Conservation (phyloP, 306 rosid genomes). For the Sicyos baderoa region DNA sequence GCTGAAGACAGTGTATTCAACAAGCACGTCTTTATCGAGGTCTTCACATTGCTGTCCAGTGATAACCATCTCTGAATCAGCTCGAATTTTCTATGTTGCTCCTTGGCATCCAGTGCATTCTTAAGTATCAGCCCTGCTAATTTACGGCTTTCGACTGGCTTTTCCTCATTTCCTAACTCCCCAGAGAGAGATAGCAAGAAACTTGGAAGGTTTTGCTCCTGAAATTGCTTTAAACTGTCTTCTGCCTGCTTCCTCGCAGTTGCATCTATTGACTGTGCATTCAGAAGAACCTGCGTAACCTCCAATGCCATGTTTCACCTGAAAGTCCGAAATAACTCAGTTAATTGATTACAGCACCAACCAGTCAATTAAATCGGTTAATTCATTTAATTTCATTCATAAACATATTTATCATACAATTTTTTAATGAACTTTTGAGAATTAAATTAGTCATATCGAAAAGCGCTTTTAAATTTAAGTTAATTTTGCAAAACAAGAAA, state of each 20-base stretch:
- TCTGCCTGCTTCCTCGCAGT: slow-evolving; percentile 68
- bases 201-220: slow-evolving; percentile 83
- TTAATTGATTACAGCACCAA: background rate
- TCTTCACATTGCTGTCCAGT: slow-evolving; percentile 45
- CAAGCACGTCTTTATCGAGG: slow-evolving; percentile 59
- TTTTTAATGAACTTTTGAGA: no score
- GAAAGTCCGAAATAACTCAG: background rate
- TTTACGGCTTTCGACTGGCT: slow-evolving; percentile 77
- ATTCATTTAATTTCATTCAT: no score
- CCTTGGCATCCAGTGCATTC: slow-evolving; percentile 86
- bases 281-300: slow-evolving; percentile 69
- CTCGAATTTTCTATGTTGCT: slow-evolving; percentile 65
- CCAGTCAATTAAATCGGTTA: no score
- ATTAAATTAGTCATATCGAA: no score
- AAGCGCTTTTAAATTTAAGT: no score
- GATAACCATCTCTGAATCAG: slow-evolving; percentile 77
- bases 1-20: slow-evolving; percentile 61
- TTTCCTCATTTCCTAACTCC: slow-evolving; percentile 73
- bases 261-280: slow-evolving; percentile 80
- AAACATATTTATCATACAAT: no score
- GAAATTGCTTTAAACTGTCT: slow-evolving; percentile 67
- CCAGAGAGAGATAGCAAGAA: slow-evolving; percentile 69
- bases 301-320: slow-evolving; percentile 53
- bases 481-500: no score
- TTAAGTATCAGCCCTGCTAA: slow-evolving; percentile 79